Evolutionary conservation across 2,329 filamentous ascomycete genomes (phyloP).

Genomic region (Exophiala sideris): DNA sequence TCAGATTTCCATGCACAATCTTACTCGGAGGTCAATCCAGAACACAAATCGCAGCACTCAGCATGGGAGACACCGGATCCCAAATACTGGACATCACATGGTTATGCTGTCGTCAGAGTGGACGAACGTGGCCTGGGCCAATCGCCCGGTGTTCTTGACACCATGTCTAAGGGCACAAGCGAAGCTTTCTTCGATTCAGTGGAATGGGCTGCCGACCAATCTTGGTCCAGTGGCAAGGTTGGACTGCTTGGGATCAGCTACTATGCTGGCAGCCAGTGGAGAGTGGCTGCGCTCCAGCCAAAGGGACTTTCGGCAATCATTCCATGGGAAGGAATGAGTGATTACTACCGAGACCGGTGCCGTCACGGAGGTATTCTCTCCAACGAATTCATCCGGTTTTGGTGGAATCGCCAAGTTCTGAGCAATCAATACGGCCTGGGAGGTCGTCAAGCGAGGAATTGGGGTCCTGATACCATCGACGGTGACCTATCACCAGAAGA

Average conservation of each 20-base stretch:
- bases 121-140: conserved; percentile 54
- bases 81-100: conserved; percentile 53
- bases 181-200: conserved; percentile 52
- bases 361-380: conserved; percentile 56
- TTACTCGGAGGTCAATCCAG: conserved; percentile 52
- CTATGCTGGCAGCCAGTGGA: conserved; percentile 55
- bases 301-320: conserved; percentile 52
- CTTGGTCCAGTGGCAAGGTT: conserved; percentile 52
- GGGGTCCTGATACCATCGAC: conserved; percentile 48
- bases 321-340: conserved; percentile 57
- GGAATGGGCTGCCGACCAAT: conserved; percentile 51
- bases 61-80: conserved; percentile 61
- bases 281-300: conserved; percentile 51
- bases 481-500: conserved; percentile 38
- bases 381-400: not conserved
- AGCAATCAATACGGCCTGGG: conserved; percentile 65
- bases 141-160: conserved; percentile 51
- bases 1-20: conserved; percentile 48
- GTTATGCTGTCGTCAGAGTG: conserved; percentile 55
- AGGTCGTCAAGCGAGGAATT: conserved; percentile 49
- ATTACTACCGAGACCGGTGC: conserved; percentile 57
- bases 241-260: conserved; percentile 52
- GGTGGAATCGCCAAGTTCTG: conserved; percentile 61
- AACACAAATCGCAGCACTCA: conserved; percentile 54
- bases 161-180: conserved; percentile 52